Percentiles rank a stretch among this genome's conserved stretches.
These are phyloP conservation scores for Thalia dealbata DNA, from an alignment of 176 grass and related monocot genomes.

Conservation along the genomic window DNA sequence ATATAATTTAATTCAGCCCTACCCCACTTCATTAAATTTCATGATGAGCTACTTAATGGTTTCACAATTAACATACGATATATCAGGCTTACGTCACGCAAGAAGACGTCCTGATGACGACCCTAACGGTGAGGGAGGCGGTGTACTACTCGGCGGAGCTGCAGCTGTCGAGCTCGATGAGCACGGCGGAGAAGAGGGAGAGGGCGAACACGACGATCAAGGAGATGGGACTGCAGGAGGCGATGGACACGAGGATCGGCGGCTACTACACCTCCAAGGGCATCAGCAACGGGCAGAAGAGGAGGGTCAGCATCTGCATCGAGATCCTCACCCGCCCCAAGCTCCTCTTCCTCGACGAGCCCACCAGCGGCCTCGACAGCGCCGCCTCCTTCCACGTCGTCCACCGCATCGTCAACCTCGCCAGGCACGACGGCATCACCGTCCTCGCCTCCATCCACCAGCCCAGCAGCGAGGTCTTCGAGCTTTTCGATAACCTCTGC, in stretches of 20 bases:
- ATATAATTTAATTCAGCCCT: no score
- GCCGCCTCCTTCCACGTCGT: constrained; percentile 75
- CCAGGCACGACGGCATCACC: no score
- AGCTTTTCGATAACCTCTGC: constrained; percentile 70
- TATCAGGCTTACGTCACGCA: constrained; percentile 81
- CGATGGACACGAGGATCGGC: constrained; percentile 68
- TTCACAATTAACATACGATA: no score
- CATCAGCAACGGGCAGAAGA: constrained; percentile 71
- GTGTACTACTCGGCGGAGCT: constrained; percentile 69
- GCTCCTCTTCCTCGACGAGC: constrained; percentile 87
- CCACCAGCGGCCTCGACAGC: constrained; percentile 83
- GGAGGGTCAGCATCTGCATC: constrained; percentile 66
- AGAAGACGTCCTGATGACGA: constrained; percentile 91
- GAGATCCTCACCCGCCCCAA: constrained; percentile 71
- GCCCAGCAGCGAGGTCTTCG: constrained; percentile 88
- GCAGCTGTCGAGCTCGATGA: constrained; percentile 61
- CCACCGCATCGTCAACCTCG: no score
- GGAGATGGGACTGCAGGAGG: constrained; percentile 68
- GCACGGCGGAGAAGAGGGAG: constrained; percentile 37
- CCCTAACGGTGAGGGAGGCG: no score
- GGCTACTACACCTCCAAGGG: constrained; percentile 64
- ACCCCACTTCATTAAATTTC: no score
- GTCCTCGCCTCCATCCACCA: no score
- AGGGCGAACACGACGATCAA: constrained; percentile 64
- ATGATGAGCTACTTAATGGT: no score